Evolutionary conservation across 129 eudicot genomes (phyloP).

Genomic region (carrot (Daucus carota)): DNA sequence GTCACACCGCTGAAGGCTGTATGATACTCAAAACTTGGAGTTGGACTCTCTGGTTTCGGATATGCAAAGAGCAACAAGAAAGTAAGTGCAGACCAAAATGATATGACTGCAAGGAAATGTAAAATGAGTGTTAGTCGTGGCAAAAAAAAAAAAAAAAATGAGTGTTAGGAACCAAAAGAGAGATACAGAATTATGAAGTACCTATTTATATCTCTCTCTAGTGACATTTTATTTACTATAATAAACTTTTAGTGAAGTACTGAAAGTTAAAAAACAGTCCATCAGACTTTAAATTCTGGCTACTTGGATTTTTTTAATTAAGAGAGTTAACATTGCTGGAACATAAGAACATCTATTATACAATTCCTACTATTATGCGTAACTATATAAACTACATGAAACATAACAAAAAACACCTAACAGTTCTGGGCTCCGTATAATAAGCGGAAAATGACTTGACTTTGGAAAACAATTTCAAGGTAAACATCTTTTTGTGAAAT

Average conservation of each 20-base stretch:
- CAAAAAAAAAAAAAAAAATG: no score
- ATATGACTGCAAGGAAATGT: slow-evolving; percentile 54
- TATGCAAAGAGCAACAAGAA: slow-evolving; percentile 79
- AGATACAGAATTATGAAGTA: background rate
- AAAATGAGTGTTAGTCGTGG: slow-evolving; percentile 6
- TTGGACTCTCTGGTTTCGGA: slow-evolving; percentile 90
- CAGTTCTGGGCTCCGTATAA: background rate
- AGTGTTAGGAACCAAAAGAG: background rate
- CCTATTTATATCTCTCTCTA: background rate
- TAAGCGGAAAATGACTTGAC: background rate
- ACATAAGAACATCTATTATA: background rate
- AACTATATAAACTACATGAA: background rate
- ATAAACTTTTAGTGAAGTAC: background rate
- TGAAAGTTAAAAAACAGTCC: background rate
- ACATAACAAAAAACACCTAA: background rate
- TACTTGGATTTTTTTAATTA: background rate
- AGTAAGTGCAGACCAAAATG: slow-evolving; percentile 86
- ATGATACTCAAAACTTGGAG: slow-evolving; percentile 96
- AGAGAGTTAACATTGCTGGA: background rate
- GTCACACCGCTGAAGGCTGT: slow-evolving; percentile 93
- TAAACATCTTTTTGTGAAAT: background rate
- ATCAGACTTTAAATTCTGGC: background rate
- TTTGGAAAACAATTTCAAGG: background rate
- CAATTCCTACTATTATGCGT: background rate
- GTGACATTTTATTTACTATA: background rate